Conservation (phyloP, 768 basidiomycete genomes). For the Amanita rimosa region DNA sequence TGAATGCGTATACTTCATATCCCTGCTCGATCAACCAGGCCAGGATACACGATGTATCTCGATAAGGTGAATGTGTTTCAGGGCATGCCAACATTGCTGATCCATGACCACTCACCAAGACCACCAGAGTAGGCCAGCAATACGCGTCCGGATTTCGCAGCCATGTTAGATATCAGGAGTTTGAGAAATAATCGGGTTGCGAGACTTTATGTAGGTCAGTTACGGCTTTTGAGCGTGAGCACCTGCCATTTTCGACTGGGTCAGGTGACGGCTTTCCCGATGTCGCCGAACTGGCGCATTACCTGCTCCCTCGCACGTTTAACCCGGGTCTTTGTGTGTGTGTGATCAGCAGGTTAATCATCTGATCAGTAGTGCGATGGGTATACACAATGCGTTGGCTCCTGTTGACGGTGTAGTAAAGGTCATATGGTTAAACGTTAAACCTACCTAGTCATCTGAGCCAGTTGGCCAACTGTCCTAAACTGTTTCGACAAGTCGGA, state of each 20-base stretch:
- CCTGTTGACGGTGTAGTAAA: too few species aligned
- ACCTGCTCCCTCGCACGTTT: background rate
- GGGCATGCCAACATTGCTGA: constrained; percentile 7
- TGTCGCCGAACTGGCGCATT: background rate
- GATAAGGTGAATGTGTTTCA: constrained; percentile 6
- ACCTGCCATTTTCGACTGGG: background rate
- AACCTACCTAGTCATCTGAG: too few species aligned
- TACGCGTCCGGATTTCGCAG: constrained; percentile 65
- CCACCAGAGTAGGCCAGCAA: constrained; percentile 98
- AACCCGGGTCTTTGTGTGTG: background rate
- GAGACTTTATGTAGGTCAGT: background rate
- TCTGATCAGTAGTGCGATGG: background rate
- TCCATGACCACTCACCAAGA: constrained; percentile 51
- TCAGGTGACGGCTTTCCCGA: background rate
- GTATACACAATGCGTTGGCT: too few species aligned
- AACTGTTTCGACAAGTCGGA: too few species aligned
- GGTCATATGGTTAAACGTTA: too few species aligned
- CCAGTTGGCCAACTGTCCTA: too few species aligned
- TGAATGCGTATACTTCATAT: constrained; percentile 95
- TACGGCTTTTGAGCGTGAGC: too few species aligned
- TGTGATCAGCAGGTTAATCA: background rate
- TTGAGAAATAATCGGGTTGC: background rate
- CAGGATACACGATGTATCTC: constrained; percentile 98
- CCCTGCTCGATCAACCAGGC: constrained; percentile 98
- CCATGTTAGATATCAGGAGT: constrained; percentile 19